Evolutionary conservation across 768 basidiomycete species (phyloP).

Genomic region (Scleroderma bovista): DNA sequence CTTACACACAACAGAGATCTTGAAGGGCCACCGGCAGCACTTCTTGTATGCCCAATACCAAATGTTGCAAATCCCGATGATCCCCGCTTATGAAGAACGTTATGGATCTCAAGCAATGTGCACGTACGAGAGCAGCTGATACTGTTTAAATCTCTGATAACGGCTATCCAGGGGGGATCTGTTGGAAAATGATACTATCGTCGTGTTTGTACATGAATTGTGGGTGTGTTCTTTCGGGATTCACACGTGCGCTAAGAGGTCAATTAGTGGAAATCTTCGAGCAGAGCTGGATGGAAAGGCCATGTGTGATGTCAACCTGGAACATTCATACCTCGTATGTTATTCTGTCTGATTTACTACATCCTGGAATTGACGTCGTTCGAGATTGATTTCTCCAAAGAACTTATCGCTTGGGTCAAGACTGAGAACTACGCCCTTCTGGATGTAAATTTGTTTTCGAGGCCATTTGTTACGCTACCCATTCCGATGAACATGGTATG

Average conservation of each 20-base stretch:
- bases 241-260: background rate
- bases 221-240: slow-evolving; percentile 34
- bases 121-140: slow-evolving; percentile 56
- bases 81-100: slow-evolving; percentile 60
- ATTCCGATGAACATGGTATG: slow-evolving; percentile 29
- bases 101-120: slow-evolving; percentile 84
- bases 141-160: slow-evolving; percentile 1
- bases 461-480: slow-evolving; percentile 36
- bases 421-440: slow-evolving; percentile 64
- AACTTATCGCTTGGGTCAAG: slow-evolving; percentile 73
- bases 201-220: slow-evolving; percentile 96
- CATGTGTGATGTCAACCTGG: slow-evolving; percentile 68
- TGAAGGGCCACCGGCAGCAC: slow-evolving; percentile 86
- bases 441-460: slow-evolving; percentile 82
- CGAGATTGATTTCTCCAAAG: slow-evolving; percentile 82
- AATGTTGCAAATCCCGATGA: slow-evolving; percentile 79
- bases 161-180: slow-evolving; percentile 56
- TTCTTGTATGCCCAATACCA: slow-evolving; percentile 70
- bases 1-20: slow-evolving; percentile 49
- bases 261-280: slow-evolving; percentile 75
- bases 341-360: background rate
- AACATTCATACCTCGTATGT: slow-evolving; percentile 79
- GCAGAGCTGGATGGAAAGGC: slow-evolving; percentile 73
- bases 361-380: slow-evolving; percentile 3
- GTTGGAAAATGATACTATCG: slow-evolving; percentile 67